These are phyloP conservation scores for Fusarium torulosum DNA, from an alignment of 2,329 filamentous ascomycete species.

Conservation along the genomic window DNA sequence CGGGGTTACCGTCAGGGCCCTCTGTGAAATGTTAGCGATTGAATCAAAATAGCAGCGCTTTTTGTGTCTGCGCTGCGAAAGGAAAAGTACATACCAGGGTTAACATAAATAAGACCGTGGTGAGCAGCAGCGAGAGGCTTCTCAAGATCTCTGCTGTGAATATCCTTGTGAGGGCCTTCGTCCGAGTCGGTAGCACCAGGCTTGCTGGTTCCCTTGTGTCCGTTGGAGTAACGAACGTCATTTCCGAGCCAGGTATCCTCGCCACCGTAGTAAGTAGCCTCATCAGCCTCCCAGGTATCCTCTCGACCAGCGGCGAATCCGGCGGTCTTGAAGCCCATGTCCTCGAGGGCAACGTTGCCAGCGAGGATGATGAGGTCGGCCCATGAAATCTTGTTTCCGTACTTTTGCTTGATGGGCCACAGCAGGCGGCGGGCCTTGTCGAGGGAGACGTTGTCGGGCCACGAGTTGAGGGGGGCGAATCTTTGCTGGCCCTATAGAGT, in stretches of 20 bases:
- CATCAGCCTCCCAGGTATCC: conserved; percentile 81
- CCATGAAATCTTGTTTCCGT: conserved; percentile 86
- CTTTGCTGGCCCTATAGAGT: conserved; percentile 73
- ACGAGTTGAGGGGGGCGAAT: conserved; percentile 84
- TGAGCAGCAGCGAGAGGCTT: conserved; percentile 72
- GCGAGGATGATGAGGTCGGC: conserved; percentile 78
- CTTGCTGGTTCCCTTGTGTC: conserved; percentile 57
- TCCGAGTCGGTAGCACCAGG: conserved; percentile 32
- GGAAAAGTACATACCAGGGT: conserved; percentile 7
- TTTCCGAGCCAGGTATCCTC: conserved; percentile 81
- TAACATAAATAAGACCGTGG: conserved; percentile 59
- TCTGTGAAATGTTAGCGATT: conserved; percentile 70
- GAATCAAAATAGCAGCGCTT: not conserved
- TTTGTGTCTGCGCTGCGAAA: accelerated
- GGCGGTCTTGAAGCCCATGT: conserved; percentile 80
- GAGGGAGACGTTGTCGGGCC: conserved; percentile 82
- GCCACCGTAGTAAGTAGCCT: conserved; percentile 82
- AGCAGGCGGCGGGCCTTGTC: conserved; percentile 85
- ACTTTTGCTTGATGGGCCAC: conserved; percentile 87
- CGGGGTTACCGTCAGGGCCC: conserved; percentile 78
- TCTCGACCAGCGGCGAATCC: conserved; percentile 79
- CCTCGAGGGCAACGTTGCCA: conserved; percentile 82
- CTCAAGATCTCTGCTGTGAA: conserved; percentile 75
- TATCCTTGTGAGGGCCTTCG: conserved; percentile 49
- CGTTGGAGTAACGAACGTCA: conserved; percentile 78